Percentiles rank a stretch among this genome's conserved stretches.
Conservation (phyloP, 2,329 filamentous ascomycete species). For the Calycina marina region DNA sequence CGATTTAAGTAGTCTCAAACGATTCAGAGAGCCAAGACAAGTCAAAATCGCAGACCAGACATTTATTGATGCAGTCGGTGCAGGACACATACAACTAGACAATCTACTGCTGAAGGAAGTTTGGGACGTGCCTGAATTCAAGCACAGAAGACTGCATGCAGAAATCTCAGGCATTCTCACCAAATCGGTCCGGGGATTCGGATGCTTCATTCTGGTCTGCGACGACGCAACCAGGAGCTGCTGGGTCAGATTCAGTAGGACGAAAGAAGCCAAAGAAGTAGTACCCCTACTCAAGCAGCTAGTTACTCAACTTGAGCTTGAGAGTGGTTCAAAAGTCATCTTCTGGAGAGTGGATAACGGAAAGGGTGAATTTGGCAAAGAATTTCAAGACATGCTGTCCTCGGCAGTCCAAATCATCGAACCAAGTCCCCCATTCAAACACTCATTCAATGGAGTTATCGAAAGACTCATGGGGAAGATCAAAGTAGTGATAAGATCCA, state of each 20-base stretch:
- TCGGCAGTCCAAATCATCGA: neutral
- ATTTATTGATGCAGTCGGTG: neutral
- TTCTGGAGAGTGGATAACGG: neutral
- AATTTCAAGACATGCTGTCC: neutral
- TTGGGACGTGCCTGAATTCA: too few relatives aligned
- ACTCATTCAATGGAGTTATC: neutral
- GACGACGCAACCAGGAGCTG: neutral
- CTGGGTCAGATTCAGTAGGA: neutral
- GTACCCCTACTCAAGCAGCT: neutral
- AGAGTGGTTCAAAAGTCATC: neutral
- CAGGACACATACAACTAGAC: neutral
- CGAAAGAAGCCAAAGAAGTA: neutral
- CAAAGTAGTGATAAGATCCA: neutral
- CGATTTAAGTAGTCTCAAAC: neutral
- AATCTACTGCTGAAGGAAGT: neutral
- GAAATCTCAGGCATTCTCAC: neutral
- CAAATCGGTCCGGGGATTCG: neutral
- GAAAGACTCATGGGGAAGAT: neutral
- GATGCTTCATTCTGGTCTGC: neutral
- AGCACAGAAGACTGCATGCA: neutral
- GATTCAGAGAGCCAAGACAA: neutral
- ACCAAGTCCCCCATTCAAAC: neutral
- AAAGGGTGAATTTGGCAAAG: neutral
- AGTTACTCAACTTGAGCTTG: neutral
- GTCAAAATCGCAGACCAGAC: neutral